A percentile compares a stretch with the other conserved stretches of the same genome.
Conservation (phyloP, 2,329 filamentous ascomycete species). For the Ophiocordyceps australis region DNA sequence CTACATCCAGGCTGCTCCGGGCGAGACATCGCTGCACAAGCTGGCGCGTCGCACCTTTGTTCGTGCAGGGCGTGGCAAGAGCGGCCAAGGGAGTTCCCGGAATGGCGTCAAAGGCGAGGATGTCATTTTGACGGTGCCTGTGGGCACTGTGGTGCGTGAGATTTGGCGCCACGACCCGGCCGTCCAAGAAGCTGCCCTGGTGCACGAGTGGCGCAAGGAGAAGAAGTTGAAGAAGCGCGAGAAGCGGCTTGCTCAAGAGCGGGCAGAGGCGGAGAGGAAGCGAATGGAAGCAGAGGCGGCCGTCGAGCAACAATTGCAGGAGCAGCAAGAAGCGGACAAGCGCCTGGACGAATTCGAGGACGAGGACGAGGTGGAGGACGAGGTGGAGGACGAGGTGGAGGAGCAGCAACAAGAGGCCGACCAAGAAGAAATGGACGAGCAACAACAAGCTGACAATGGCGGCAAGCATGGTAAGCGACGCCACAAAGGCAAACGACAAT, state of each 20-base stretch:
- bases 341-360: constrained; percentile 3
- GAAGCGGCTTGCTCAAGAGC: constrained; percentile 15
- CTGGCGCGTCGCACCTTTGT: constrained; percentile 60
- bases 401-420: constrained; percentile 3
- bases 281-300: neutral
- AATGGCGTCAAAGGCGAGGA: constrained; percentile 74
- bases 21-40: constrained; percentile 88
- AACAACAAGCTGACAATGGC: too few relatives aligned
- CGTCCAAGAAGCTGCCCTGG: constrained; percentile 36
- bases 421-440: too few relatives aligned
- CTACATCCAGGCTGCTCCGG: constrained; percentile 83
- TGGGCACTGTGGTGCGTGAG: constrained; percentile 82
- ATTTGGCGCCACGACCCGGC: constrained; percentile 61
- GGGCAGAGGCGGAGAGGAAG: constrained; percentile 4
- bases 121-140: constrained; percentile 73
- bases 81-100: constrained; percentile 56
- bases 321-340: too few relatives aligned
- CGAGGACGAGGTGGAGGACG: constrained; percentile 1
- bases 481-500: too few relatives aligned
- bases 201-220: constrained; percentile 13
- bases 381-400: constrained; percentile 1
- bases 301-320: too few relatives aligned
- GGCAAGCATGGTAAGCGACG: too few relatives aligned
- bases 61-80: constrained; percentile 57
- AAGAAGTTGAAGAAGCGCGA: constrained; percentile 14